Evolutionary conservation across 1,139 yeast species (phyloP).

Genomic region (Kodamaea ohmeri): DNA sequence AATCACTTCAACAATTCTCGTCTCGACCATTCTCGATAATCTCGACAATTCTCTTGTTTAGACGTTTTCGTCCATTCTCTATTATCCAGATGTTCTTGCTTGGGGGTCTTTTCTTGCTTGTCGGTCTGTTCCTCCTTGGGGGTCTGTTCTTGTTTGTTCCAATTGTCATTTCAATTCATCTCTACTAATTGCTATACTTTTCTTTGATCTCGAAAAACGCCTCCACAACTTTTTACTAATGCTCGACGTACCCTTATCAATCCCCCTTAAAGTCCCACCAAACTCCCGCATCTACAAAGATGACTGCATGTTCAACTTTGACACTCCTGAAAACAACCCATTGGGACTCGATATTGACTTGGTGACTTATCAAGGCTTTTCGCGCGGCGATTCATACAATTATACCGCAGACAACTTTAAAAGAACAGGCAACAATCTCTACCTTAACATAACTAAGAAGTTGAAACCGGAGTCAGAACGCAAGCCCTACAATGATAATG

Average conservation of each 20-base stretch:
- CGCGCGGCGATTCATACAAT: conserved; percentile 42
- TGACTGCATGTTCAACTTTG: conserved; percentile 80
- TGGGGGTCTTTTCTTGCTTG: too few relatives aligned
- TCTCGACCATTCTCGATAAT: too few relatives aligned
- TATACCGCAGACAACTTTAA: conserved; percentile 56
- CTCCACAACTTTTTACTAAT: neutral
- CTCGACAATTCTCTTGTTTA: too few relatives aligned
- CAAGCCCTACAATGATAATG: conserved; percentile 21
- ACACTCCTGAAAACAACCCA: conserved; percentile 58
- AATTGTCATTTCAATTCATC: too few relatives aligned
- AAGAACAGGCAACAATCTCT: conserved; percentile 51
- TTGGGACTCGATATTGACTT: conserved; percentile 74
- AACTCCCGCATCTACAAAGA: conserved; percentile 60
- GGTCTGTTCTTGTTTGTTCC: too few relatives aligned
- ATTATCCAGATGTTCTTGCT: too few relatives aligned
- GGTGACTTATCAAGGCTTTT: conserved; percentile 61
- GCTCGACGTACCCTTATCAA: conserved; percentile 22
- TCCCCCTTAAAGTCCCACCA: conserved; percentile 20
- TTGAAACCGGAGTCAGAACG: conserved; percentile 39
- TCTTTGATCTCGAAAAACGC: too few relatives aligned
- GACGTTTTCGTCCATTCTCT: too few relatives aligned
- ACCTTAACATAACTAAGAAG: conserved; percentile 52
- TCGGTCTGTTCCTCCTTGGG: too few relatives aligned
- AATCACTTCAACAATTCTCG: too few relatives aligned
- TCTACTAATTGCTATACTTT: neutral